These are phyloP conservation scores for Dactylellina sp. DNA, from an alignment of 2,329 filamentous ascomycete species.

Conservation along the genomic window DNA sequence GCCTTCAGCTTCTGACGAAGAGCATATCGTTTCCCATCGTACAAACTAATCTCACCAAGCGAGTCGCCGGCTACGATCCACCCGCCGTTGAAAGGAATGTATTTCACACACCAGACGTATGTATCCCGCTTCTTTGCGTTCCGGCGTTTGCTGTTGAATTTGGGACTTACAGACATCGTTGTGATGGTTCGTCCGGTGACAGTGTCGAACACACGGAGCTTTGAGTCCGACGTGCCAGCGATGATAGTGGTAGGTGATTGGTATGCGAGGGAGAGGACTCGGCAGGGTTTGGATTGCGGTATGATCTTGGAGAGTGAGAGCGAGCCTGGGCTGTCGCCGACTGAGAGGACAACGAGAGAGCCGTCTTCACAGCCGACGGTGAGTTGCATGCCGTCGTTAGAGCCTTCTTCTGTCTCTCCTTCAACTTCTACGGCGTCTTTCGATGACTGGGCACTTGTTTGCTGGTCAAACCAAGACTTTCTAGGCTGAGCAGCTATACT, in stretches of 20 bases:
- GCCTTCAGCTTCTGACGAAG: slow-evolving; percentile 85
- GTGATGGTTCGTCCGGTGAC: slow-evolving; percentile 79
- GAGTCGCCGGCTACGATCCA: slow-evolving; percentile 91
- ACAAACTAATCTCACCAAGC: slow-evolving; percentile 90
- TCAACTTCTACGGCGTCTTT: slow-evolving; percentile 61
- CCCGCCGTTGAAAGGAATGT: slow-evolving; percentile 72
- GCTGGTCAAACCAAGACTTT: slow-evolving; percentile 60
- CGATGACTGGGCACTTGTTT: slow-evolving; percentile 62
- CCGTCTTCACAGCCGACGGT: slow-evolving; percentile 93
- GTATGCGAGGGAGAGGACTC: slow-evolving; percentile 88
- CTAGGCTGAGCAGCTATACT: slow-evolving; percentile 88
- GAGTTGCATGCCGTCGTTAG: slow-evolving; percentile 65
- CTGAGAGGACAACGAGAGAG: slow-evolving; percentile 85
- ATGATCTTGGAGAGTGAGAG: slow-evolving; percentile 47
- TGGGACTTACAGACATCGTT: slow-evolving; percentile 86
- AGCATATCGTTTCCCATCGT: slow-evolving; percentile 92
- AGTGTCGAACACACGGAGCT: slow-evolving; percentile 90
- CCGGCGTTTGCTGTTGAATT: slow-evolving; percentile 70
- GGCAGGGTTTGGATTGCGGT: slow-evolving; percentile 50
- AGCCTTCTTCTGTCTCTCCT: slow-evolving; percentile 62
- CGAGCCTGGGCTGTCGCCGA: slow-evolving; percentile 73
- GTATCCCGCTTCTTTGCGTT: slow-evolving; percentile 73
- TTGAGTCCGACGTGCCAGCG: slow-evolving; percentile 94
- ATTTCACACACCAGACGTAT: slow-evolving; percentile 94
- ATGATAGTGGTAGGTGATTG: slow-evolving; percentile 84